A percentile compares a stretch with the other conserved stretches of the same genome.
phyloP scores from a whole-genome alignment of 2,329 filamentous ascomycete genomes.

The Microcyclosporella mali region DNA sequence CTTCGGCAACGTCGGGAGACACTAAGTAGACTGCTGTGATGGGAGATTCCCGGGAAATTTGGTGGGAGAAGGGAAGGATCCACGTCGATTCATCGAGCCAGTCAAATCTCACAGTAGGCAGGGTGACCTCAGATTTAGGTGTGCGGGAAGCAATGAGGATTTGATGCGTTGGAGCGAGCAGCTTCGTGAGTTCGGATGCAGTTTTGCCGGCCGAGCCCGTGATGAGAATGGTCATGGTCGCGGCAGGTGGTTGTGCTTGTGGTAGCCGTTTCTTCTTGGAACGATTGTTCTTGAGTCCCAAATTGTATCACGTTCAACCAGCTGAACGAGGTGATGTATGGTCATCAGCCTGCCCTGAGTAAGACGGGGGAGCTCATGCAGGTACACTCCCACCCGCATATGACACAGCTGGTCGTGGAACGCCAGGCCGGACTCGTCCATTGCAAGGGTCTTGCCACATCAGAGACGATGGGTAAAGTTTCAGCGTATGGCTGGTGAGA shows the following conservation, averaged over 20 bases:
- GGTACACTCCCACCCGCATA: no score
- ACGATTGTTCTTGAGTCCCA: no score
- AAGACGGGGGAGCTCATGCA: no score
- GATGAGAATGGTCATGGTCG: constrained; percentile 18
- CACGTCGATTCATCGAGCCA: constrained; percentile 42
- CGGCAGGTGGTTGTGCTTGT: not conserved
- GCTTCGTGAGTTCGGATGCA: constrained; percentile 6
- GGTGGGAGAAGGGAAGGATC: constrained; percentile 28
- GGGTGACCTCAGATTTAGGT: constrained; percentile 2
- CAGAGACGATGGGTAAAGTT: no score
- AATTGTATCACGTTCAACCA: no score
- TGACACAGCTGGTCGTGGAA: no score
- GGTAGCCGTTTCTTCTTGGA: no score
- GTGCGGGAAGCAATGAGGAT: constrained; percentile 9
- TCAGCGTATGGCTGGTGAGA: no score
- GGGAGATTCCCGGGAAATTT: constrained; percentile 3
- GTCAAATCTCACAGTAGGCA: constrained; percentile 34
- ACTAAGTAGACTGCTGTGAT: constrained; percentile 41
- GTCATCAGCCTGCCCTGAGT: no score
- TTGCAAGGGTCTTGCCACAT: no score
- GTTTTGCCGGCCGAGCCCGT: constrained; percentile 19
- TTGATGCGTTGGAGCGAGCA: constrained; percentile 8
- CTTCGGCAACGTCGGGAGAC: constrained; percentile 32
- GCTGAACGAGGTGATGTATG: no score
- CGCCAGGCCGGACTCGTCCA: no score